phyloP scores from a whole-genome alignment of 1,139 yeast species.

The Wickerhamiella pararugosa region DNA sequence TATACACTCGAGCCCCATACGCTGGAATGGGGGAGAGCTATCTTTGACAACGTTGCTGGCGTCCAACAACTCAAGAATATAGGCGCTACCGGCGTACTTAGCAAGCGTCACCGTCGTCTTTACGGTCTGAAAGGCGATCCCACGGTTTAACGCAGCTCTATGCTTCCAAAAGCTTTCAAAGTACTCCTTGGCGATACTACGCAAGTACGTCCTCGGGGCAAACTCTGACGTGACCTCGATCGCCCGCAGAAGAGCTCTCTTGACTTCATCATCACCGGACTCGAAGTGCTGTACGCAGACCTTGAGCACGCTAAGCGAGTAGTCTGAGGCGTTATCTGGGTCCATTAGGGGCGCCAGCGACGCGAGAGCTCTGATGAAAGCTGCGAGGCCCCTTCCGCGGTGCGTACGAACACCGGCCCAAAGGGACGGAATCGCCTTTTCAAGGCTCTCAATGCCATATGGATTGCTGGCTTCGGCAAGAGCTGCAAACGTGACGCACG shows the following conservation, averaged over 20 bases:
- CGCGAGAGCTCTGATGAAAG: constrained; percentile 68
- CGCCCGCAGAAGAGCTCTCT: constrained; percentile 49
- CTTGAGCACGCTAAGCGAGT: constrained; percentile 56
- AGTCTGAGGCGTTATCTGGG: constrained; percentile 64
- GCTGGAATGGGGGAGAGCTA: constrained; percentile 64
- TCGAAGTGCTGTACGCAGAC: constrained; percentile 57
- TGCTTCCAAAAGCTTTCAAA: constrained; percentile 60
- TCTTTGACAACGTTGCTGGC: constrained; percentile 43
- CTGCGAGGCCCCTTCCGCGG: constrained; percentile 64
- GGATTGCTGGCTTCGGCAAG: constrained; percentile 82
- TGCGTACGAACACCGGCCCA: constrained; percentile 71
- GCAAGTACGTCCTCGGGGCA: constrained; percentile 18
- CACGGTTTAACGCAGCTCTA: constrained; percentile 34
- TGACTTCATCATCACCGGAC: constrained; percentile 86
- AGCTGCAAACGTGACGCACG: constrained; percentile 59
- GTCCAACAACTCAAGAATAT: constrained; percentile 43
- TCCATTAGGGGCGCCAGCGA: constrained; percentile 76
- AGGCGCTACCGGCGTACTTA: constrained; percentile 49
- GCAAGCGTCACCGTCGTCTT: constrained; percentile 62
- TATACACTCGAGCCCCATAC: constrained; percentile 64
- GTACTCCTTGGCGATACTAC: neutral
- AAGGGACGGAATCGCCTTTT: constrained; percentile 50
- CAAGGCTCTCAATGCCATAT: constrained; percentile 83
- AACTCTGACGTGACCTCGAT: constrained; percentile 43
- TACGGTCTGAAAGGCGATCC: constrained; percentile 45